Evolutionary conservation across 2,329 filamentous ascomycete genomes (phyloP).

Genomic region (Sclerotinia borealis): DNA sequence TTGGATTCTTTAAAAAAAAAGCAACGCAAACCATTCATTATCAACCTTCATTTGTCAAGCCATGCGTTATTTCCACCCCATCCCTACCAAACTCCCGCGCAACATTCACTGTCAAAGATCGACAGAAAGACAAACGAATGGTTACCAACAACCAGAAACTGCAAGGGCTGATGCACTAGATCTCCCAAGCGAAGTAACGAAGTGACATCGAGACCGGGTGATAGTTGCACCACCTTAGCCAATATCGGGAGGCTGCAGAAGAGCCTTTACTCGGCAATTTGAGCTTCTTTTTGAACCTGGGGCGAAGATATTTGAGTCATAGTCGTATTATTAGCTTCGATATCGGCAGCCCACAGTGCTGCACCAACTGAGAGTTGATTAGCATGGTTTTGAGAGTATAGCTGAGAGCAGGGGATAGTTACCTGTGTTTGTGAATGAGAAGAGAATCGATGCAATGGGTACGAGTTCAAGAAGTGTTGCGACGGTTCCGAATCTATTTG

Average conservation of each 20-base stretch:
- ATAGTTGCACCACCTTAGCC: not conserved
- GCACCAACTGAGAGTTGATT: constrained; percentile 60
- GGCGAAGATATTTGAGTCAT: constrained; percentile 28
- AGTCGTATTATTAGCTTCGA: constrained; percentile 45
- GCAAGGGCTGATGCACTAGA: not conserved
- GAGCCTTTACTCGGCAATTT: constrained; percentile 18
- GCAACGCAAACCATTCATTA: not conserved
- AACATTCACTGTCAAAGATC: constrained; percentile 4
- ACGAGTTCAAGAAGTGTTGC: constrained; percentile 80
- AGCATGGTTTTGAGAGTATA: not conserved
- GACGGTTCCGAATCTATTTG: constrained; percentile 63
- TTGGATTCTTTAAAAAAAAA: not conserved
- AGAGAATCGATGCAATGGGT: constrained; percentile 74
- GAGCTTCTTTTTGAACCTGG: constrained; percentile 15
- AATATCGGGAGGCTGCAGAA: constrained; percentile 24
- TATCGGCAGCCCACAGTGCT: constrained; percentile 88
- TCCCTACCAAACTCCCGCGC: not conserved
- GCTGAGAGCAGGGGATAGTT: constrained; percentile 14
- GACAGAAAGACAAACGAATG: not conserved
- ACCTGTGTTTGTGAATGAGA: constrained; percentile 83
- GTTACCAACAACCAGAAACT: not conserved
- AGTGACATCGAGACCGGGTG: not conserved
- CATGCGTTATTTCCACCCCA: not conserved
- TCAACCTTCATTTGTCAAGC: not conserved
- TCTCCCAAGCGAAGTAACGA: not conserved